These are phyloP conservation scores for Piper longum DNA, from an alignment of 164 flowering plant species.

Conservation along the genomic window DNA sequence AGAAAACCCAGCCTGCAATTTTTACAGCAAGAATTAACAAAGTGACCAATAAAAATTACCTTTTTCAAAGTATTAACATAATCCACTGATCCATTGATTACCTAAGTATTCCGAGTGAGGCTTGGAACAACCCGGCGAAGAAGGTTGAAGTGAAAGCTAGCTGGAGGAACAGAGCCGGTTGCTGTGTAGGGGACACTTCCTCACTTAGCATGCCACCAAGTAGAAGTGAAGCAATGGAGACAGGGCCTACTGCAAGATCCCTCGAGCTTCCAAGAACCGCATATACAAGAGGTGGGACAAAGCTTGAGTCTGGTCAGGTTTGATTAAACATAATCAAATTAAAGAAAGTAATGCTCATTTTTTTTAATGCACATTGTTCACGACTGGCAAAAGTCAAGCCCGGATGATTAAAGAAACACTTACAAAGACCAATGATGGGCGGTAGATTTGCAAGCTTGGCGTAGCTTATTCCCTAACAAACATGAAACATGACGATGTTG, in stretches of 20 bases:
- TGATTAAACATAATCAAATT: not conserved
- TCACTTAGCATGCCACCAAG: constrained; percentile 78
- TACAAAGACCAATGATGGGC: constrained; percentile 66
- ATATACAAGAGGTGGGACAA: constrained; percentile 86
- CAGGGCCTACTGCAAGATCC: constrained; percentile 90
- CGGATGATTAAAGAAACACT: constrained; percentile 1
- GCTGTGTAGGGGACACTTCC: constrained; percentile 49
- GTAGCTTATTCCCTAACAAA: constrained; percentile 73
- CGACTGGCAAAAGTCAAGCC: not conserved
- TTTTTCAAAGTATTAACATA: not conserved
- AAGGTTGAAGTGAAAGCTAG: constrained; percentile 80
- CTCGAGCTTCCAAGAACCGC: constrained; percentile 85
- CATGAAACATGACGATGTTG: constrained; percentile 2
- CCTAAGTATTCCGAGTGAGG: constrained; percentile 81
- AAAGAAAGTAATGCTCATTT: not conserved
- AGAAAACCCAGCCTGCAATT: constrained; percentile 75
- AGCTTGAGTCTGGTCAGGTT: constrained; percentile 61
- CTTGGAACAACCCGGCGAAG: constrained; percentile 85
- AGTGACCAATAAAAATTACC: not conserved
- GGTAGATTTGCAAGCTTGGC: constrained; percentile 83
- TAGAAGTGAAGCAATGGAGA: constrained; percentile 83
- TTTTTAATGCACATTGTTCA: not conserved
- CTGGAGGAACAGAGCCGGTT: constrained; percentile 62
- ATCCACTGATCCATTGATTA: constrained; percentile 5
- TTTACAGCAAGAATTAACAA: not conserved